phyloP scores from a whole-genome alignment of 2,329 filamentous ascomycete species.

The Orbilia ellipsospora region DNA sequence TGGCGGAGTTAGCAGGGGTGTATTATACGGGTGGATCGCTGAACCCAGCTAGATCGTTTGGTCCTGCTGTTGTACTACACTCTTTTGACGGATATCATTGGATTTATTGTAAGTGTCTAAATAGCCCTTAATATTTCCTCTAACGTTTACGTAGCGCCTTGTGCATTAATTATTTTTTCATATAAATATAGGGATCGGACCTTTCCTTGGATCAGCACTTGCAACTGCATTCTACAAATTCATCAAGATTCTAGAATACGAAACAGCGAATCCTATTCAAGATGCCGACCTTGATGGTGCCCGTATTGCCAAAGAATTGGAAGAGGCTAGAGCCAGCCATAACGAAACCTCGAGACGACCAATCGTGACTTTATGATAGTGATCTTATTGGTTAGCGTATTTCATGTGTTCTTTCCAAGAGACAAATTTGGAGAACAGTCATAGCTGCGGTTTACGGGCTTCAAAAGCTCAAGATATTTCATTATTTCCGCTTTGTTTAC shows the following conservation, averaged over 20 bases:
- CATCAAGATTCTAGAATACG: slow-evolving; percentile 67
- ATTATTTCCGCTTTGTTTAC: too few species aligned
- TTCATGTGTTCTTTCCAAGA: too few species aligned
- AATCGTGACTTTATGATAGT: too few species aligned
- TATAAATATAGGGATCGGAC: slow-evolving; percentile 63
- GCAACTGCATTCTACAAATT: slow-evolving; percentile 67
- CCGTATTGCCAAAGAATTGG: slow-evolving; percentile 9
- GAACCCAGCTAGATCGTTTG: slow-evolving; percentile 68
- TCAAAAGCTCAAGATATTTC: too few species aligned
- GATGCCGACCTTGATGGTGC: slow-evolving; percentile 59
- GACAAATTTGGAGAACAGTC: too few species aligned
- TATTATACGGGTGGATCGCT: slow-evolving; percentile 66
- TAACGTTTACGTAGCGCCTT: too few species aligned
- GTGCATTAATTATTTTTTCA: background rate
- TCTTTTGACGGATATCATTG: slow-evolving; percentile 24
- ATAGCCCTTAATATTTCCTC: too few species aligned
- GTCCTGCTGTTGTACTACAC: slow-evolving; percentile 63
- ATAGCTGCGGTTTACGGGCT: too few species aligned
- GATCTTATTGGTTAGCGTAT: too few species aligned
- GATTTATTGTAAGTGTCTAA: slow-evolving; percentile 24
- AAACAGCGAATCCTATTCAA: slow-evolving; percentile 67
- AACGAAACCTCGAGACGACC: too few species aligned
- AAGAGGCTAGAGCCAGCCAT: slow-evolving; percentile 5
- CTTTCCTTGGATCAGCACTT: slow-evolving; percentile 66
- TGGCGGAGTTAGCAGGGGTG: slow-evolving; percentile 66